These are phyloP conservation scores for Scedosporium boydii DNA, from an alignment of 2,329 filamentous ascomycete genomes.

Conservation along the genomic window DNA sequence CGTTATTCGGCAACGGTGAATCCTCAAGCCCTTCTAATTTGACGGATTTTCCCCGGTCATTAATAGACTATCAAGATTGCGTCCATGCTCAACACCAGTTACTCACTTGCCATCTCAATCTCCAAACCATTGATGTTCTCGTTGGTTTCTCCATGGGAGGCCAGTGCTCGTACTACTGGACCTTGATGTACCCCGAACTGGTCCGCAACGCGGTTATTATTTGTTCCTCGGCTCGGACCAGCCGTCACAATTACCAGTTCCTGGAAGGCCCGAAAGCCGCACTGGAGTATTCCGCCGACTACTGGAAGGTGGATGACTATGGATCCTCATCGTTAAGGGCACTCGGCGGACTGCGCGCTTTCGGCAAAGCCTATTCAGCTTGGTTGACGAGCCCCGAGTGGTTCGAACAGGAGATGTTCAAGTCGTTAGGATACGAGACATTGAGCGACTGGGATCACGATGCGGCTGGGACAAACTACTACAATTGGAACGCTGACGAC, in stretches of 20 bases:
- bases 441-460: slow-evolving; percentile 25
- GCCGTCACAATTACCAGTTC: slow-evolving; percentile 36
- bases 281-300: slow-evolving; percentile 29
- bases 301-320: slow-evolving; percentile 18
- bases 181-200: slow-evolving; percentile 30
- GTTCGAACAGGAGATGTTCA: slow-evolving; percentile 32
- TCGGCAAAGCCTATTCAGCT: slow-evolving; percentile 34
- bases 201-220: slow-evolving; percentile 29
- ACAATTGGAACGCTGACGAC: slow-evolving; percentile 33
- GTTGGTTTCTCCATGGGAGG: slow-evolving; percentile 41
- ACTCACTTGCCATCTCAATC: slow-evolving; percentile 22
- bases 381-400: slow-evolving; percentile 36
- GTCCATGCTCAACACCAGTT: slow-evolving; percentile 30
- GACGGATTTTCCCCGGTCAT: slow-evolving; percentile 22
- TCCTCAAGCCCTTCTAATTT: slow-evolving; percentile 36
- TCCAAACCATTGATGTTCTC: slow-evolving; percentile 27
- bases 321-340: slow-evolving; percentile 15
- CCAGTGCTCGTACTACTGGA: slow-evolving; percentile 37
- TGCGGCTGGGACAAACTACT: slow-evolving; percentile 20
- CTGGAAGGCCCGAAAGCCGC: slow-evolving; percentile 35
- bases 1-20: slow-evolving; percentile 37
- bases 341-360: slow-evolving; percentile 28
- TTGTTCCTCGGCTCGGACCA: slow-evolving; percentile 34
- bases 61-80: slow-evolving; percentile 31
- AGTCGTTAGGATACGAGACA: slow-evolving; percentile 22